These are phyloP conservation scores for Angophora floribunda DNA, from an alignment of 345 rosid species.

Conservation along the genomic window DNA sequence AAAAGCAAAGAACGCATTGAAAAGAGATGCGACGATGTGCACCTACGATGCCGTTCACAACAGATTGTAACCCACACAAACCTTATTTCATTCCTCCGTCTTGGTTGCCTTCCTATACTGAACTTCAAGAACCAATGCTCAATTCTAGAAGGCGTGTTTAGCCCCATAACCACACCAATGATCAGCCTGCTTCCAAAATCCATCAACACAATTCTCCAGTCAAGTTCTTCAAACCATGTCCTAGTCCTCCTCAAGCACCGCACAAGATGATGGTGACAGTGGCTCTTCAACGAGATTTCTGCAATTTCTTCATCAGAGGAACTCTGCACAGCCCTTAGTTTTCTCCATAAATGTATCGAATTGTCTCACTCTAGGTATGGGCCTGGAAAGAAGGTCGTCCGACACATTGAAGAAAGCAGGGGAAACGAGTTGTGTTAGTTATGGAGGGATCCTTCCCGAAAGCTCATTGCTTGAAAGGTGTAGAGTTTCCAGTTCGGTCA, in stretches of 20 bases:
- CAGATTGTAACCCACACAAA: no score
- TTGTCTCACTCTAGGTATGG: neutral
- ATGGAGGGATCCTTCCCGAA: neutral
- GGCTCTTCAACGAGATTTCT: neutral
- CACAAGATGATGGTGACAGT: neutral
- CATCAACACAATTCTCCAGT: neutral
- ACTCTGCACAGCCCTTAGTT: neutral
- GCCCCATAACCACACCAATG: neutral
- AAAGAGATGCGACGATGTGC: no score
- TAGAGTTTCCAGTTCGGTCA: neutral
- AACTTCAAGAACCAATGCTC: neutral
- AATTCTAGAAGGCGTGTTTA: neutral
- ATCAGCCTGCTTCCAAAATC: neutral
- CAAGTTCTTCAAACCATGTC: neutral
- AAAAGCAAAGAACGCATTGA: no score
- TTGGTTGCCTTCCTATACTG: neutral
- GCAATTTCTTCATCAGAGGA: neutral
- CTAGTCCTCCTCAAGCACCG: neutral
- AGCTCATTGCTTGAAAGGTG: neutral
- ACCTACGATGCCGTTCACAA: no score
- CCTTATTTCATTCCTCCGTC: neutral
- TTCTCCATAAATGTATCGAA: neutral
- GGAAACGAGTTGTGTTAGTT: neutral
- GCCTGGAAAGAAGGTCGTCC: neutral
- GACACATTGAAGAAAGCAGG: neutral